These are phyloP conservation scores for Amylocystis lapponica DNA, from an alignment of 768 basidiomycete genomes.

Conservation along the genomic window DNA sequence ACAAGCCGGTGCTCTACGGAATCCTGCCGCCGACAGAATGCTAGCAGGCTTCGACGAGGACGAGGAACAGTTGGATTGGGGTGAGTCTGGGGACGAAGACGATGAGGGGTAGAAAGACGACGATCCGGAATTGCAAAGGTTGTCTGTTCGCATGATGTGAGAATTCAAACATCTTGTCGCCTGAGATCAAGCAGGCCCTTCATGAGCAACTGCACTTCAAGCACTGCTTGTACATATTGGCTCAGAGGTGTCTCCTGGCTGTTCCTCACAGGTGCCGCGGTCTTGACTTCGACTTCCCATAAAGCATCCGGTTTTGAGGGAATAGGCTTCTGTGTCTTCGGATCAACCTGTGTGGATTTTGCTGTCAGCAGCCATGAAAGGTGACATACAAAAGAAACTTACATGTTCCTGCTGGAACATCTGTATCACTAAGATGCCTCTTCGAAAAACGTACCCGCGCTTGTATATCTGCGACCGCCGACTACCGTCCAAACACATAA, in stretches of 20 bases:
- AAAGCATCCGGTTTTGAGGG: conserved; percentile 75
- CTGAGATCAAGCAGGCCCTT: conserved; percentile 77
- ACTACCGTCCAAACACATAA: conserved; percentile 27
- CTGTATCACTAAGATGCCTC: conserved; percentile 65
- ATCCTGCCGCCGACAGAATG: conserved; percentile 10
- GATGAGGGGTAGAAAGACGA: conserved; percentile 8
- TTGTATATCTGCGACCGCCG: conserved; percentile 77
- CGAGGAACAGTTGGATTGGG: conserved; percentile 51
- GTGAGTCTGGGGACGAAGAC: conserved; percentile 35
- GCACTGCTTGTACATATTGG: conserved; percentile 63
- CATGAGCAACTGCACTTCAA: conserved; percentile 80
- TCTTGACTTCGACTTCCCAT: conserved; percentile 88
- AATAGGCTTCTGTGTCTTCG: conserved; percentile 67
- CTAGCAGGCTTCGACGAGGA: conserved; percentile 19
- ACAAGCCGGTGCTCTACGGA: conserved; percentile 27
- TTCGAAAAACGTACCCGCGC: conserved; percentile 70
- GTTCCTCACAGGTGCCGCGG: conserved; percentile 71
- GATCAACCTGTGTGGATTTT: conserved; percentile 50
- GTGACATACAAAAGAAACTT: conserved; percentile 11
- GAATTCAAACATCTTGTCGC: conserved; percentile 62
- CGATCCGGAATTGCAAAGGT: background rate
- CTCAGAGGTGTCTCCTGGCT: conserved; percentile 74
- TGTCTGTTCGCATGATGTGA: background rate
- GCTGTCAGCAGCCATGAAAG: too few species aligned
- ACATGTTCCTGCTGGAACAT: conserved; percentile 88